These are phyloP conservation scores for Apiospora hydei DNA, from an alignment of 2,329 filamentous ascomycete species.

Conservation along the genomic window DNA sequence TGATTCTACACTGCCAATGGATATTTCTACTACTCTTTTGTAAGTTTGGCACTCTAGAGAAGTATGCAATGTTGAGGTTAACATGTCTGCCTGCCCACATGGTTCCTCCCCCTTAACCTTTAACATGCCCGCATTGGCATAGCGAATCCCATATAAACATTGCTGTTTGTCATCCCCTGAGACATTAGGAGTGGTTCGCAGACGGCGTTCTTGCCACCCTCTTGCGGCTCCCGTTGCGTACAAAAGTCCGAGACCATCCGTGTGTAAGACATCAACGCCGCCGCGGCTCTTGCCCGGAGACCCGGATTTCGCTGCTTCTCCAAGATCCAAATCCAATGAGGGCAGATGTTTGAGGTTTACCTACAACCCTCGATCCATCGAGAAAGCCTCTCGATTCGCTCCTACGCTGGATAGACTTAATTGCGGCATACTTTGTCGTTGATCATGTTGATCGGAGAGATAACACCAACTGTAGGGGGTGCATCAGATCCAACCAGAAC, in stretches of 20 bases:
- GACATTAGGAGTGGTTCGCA: background rate
- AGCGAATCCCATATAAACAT: background rate
- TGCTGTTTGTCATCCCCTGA: background rate
- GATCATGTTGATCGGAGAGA: background rate
- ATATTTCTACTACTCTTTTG: background rate
- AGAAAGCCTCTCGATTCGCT: background rate
- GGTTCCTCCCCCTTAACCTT: background rate
- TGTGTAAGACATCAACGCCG: background rate
- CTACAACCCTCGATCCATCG: background rate
- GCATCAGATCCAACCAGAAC: background rate
- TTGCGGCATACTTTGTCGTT: background rate
- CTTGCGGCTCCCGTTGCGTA: background rate
- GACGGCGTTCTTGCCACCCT: background rate
- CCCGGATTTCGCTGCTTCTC: background rate
- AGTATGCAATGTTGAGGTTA: conserved; percentile 10
- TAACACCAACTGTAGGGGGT: background rate
- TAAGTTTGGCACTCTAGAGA: background rate
- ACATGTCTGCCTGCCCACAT: background rate
- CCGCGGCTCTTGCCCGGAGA: background rate
- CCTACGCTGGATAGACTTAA: background rate
- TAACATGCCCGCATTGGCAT: background rate
- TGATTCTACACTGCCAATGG: background rate
- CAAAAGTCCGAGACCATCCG: conserved; percentile 14
- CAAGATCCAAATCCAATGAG: background rate
- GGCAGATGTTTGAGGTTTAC: background rate